phyloP scores from a whole-genome alignment of 176 grass and related monocot species.

The Juncus effusus region DNA sequence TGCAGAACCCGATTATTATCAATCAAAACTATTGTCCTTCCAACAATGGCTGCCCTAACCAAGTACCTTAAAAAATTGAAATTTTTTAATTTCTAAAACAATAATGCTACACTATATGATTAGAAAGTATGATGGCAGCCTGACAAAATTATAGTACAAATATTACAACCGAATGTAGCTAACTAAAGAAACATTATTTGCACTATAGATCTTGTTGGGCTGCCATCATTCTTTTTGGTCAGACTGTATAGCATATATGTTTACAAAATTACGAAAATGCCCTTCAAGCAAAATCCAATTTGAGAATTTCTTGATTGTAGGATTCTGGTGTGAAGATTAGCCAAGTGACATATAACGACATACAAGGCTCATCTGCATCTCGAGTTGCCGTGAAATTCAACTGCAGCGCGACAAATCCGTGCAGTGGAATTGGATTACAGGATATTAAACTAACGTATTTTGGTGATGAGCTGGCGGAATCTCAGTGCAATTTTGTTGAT shows the following conservation, averaged over 20 bases:
- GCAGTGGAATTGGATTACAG: conserved; percentile 32
- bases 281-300: neutral
- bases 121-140: neutral
- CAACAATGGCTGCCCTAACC: conserved; percentile 39
- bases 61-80: conserved; percentile 16
- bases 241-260: neutral
- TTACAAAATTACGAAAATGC: neutral
- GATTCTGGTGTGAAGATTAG: conserved; percentile 32
- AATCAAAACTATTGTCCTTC: conserved; percentile 56
- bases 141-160: neutral
- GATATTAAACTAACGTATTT: conserved; percentile 34
- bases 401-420: conserved; percentile 33
- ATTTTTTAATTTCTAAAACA: too few species aligned
- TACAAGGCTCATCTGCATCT: conserved; percentile 38
- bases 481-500: conserved; percentile 23
- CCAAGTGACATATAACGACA: conserved; percentile 32
- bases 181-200: too few species aligned
- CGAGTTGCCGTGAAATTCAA: conserved; percentile 37
- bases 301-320: conserved; percentile 9
- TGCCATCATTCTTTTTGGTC: too few species aligned
- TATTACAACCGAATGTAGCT: too few species aligned
- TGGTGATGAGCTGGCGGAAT: neutral
- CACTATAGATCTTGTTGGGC: too few species aligned
- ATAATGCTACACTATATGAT: too few species aligned
- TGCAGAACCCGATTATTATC: conserved; percentile 58